These are phyloP conservation scores for Copromyces sp. DNA, from an alignment of 495 filamentous ascomycete genomes.

Conservation along the genomic window DNA sequence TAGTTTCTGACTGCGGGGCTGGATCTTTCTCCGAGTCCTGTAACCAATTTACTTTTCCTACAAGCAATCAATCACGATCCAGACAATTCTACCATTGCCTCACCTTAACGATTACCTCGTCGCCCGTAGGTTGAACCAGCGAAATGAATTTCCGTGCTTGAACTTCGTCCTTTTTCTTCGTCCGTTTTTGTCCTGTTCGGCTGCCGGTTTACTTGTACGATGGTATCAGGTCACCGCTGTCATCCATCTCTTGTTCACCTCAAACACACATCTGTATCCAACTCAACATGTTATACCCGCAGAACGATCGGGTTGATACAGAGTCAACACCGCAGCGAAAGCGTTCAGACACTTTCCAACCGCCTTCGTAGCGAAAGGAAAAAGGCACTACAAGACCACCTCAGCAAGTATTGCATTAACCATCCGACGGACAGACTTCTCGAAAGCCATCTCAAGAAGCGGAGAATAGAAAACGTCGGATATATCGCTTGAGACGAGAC, in stretches of 20 bases:
- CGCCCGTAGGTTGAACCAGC: background rate
- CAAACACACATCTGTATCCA: background rate
- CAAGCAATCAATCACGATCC: background rate
- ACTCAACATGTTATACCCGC: background rate
- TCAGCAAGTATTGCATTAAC: background rate
- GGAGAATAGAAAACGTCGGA: background rate
- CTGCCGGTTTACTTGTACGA: too few species aligned
- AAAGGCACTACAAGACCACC: background rate
- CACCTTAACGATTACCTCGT: background rate
- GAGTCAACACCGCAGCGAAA: background rate
- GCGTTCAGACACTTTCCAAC: background rate
- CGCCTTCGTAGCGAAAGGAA: background rate
- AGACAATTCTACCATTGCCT: background rate
- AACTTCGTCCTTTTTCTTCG: too few species aligned
- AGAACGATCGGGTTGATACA: background rate
- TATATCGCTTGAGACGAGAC: background rate
- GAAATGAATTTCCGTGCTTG: too few species aligned
- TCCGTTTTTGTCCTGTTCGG: too few species aligned
- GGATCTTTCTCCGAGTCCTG: too few species aligned
- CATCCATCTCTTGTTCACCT: background rate
- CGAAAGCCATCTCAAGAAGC: background rate
- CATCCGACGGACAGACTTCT: background rate
- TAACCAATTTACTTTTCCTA: background rate
- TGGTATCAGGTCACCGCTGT: background rate
- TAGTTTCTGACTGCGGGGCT: background rate